Conservation (phyloP, 495 filamentous ascomycete species). For the Lasiosphaeris hirsuta region DNA sequence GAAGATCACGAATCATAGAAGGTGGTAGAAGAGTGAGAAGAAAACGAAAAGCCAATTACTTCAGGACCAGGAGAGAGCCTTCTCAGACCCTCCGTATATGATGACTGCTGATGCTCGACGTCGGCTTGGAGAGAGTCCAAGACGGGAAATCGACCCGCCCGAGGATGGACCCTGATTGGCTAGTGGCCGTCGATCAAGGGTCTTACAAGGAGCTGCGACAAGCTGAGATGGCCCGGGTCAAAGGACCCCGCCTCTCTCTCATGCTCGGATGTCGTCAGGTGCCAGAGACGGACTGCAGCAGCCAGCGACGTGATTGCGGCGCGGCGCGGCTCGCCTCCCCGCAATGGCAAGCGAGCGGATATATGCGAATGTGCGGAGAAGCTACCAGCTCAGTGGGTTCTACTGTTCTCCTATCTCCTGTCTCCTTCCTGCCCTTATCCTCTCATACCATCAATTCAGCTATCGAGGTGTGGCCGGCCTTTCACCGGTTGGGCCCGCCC, state of each 20-base stretch:
- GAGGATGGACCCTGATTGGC: conserved; percentile 16
- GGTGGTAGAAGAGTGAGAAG: too few species aligned
- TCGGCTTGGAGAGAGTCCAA: conserved; percentile 6
- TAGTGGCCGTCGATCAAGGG: conserved; percentile 17
- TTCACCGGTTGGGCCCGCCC: neutral
- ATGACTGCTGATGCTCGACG: neutral
- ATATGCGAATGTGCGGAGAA: conserved; percentile 4
- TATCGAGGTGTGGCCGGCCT: neutral
- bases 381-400: conserved; percentile 8
- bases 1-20: too few species aligned
- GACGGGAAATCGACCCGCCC: conserved; percentile 19
- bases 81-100: too few species aligned
- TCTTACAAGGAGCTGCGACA: conserved; percentile 17
- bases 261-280: neutral
- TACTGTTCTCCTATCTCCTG: neutral
- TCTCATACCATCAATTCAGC: neutral
- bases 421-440: too few species aligned
- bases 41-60: too few species aligned
- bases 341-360: neutral
- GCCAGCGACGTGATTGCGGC: neutral
- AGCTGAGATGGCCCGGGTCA: conserved; percentile 1
- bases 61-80: too few species aligned
- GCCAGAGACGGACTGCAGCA: neutral
- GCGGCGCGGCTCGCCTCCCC: neutral
- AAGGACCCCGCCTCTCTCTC: neutral